Base-by-base conservation (phyloP, 768 basidiomycete species). In the Pleurotus ostreatus region DNA sequence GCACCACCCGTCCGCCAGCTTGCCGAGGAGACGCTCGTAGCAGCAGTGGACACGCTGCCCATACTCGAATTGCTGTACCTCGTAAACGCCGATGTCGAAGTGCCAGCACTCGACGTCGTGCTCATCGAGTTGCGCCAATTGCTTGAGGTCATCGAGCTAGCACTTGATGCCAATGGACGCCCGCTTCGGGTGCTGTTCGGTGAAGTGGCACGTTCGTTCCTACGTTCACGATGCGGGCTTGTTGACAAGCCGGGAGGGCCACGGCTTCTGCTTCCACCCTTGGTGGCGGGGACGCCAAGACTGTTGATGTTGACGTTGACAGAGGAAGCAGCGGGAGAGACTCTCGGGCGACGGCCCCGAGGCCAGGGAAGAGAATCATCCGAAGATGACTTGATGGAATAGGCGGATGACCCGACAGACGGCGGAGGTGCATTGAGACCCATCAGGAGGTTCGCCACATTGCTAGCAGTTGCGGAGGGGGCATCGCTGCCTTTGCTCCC, bases 101-200 rank as follows among this genome's bases (percentile, higher is more conserved):
- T 83, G 60, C 80, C 82, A 9, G 86, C 84, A 64, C 85, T 88
- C 48, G 81, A 83, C 7, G 78, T 78, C n/a, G 83, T 84, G 56
- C 82, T 82, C 78, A 78, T 83, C 41, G 89, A 89, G 68, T 80
- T 89, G 57, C 89, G 85, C 89, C 89, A 91, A 69, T 89, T 91
- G 59, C 75, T 77, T 20, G 88, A 87, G 11, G 79, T 71, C 62
- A 80, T 77, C 2, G 86, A 85, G 62, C 81, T 83, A 37, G 85
- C 78, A 62, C 81, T 83, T 22, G 85, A 85, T 23, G 76, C 73
- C 25, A 80, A 63, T 13, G 75, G 74, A 39, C 79, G 78, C 18
- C 56, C 78, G 58, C 77, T 81, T 59, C 83, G 82, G 16, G 71
- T 75, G 63, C 83, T 85, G 48, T 81, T 77, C 20, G 88, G 88